phyloP scores from a whole-genome alignment of 1,139 yeast species.

The Candida glucosophila region DNA sequence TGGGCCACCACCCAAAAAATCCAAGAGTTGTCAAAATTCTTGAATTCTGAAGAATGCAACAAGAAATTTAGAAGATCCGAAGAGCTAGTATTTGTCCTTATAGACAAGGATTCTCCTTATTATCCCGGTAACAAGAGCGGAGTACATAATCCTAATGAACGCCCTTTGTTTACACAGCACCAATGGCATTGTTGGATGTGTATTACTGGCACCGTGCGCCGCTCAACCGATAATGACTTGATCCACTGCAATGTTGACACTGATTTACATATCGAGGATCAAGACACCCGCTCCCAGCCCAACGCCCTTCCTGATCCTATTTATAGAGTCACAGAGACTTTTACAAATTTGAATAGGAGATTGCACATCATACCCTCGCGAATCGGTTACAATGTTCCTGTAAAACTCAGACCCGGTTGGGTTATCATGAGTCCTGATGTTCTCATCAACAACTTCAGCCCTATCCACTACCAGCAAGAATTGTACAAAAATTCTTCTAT shows the following conservation, averaged over 20 bases:
- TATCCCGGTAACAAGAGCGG: slow-evolving; percentile 33
- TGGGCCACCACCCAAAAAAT: slow-evolving; percentile 80
- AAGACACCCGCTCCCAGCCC: slow-evolving; percentile 4
- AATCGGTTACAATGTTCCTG: slow-evolving; percentile 55
- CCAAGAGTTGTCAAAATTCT: slow-evolving; percentile 48
- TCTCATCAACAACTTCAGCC: slow-evolving; percentile 56
- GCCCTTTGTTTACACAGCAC: slow-evolving; percentile 28
- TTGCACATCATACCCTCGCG: slow-evolving; percentile 74
- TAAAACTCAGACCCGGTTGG: slow-evolving; percentile 81
- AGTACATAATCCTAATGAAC: slow-evolving; percentile 7
- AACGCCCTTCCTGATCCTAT: slow-evolving; percentile 63
- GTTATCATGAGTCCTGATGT: slow-evolving; percentile 83
- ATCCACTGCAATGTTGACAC: slow-evolving; percentile 92
- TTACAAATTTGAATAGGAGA: slow-evolving; percentile 72
- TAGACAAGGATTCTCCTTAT: slow-evolving; percentile 50
- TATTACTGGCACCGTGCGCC: slow-evolving; percentile 84
- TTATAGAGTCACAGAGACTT: slow-evolving; percentile 83
- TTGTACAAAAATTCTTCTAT: slow-evolving; percentile 24
- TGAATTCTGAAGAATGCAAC: slow-evolving; percentile 54
- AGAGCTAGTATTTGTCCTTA: slow-evolving; percentile 66
- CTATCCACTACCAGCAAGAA: slow-evolving; percentile 24
- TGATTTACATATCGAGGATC: slow-evolving; percentile 56
- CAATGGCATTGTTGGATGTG: slow-evolving; percentile 99
- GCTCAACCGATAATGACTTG: slow-evolving; percentile 74
- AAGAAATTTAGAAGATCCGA: slow-evolving; percentile 82